Evolutionary conservation across 108 stramenopile genomes (phyloP).

Genomic region (Conticribra guillardii): DNA sequence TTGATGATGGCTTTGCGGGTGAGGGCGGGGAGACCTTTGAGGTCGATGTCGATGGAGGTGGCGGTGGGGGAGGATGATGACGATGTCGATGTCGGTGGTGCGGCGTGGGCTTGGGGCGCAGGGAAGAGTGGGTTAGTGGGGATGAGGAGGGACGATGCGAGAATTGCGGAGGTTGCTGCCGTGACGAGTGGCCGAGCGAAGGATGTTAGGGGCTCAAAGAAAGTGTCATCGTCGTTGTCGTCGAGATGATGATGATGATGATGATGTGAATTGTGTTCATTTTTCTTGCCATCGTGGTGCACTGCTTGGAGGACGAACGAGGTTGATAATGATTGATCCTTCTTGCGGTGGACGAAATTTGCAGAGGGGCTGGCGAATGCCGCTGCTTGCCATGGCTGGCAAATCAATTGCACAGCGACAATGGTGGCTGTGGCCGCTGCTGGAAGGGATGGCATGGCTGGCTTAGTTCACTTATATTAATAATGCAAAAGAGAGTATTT

Average conservation of each 20-base stretch:
- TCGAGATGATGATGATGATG: not conserved
- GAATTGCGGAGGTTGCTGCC: conserved; percentile 11
- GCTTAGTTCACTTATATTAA: too few relatives aligned
- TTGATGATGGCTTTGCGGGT: conserved; percentile 44
- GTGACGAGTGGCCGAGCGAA: conserved; percentile 18
- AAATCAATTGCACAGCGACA: not conserved
- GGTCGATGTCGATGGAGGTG: conserved; percentile 41
- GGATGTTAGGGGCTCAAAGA: not conserved
- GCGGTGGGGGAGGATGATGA: conserved; percentile 10
- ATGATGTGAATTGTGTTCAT: not conserved
- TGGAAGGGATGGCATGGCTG: not conserved
- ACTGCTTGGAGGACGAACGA: not conserved
- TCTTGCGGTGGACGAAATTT: too few relatives aligned
- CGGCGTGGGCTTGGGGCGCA: conserved; percentile 8
- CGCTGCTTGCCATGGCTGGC: too few relatives aligned
- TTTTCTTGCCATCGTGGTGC: not conserved
- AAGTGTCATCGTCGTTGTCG: not conserved
- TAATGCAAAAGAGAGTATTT: too few relatives aligned
- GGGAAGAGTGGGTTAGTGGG: conserved; percentile 18
- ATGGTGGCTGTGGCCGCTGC: not conserved
- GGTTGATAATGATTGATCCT: too few relatives aligned
- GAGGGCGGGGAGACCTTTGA: conserved; percentile 21
- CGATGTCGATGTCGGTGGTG: conserved; percentile 4
- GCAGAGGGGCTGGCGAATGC: too few relatives aligned
- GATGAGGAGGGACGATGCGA: conserved; percentile 36